Base-by-base conservation (phyloP, 2,329 filamentous ascomycete genomes). In the Macrophomina tecta region DNA sequence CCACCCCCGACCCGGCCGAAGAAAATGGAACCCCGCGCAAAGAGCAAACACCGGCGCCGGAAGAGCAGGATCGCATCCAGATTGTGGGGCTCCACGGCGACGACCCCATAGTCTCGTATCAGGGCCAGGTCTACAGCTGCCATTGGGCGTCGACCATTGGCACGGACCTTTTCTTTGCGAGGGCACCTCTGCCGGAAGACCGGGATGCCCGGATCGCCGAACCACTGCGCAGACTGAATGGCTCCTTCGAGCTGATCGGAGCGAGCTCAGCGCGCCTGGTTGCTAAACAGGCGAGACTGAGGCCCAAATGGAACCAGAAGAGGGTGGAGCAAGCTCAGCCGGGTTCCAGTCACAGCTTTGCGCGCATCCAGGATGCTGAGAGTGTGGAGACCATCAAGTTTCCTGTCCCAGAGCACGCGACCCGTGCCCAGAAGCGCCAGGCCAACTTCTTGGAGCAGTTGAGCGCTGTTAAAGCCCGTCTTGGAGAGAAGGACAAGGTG, bases 81-180 rank as follows among this genome's bases (percentile, higher is more conserved):
- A 89, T 97, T 61, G 83, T 95, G n/a, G 93, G 92, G 34, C 84
- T 97, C 3, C 91, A 97, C 77, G 90, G 90, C 1, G 74, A 81
- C 2, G 90, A 91, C 58, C 94, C 94, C 0, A 82, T 97, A 34
- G 85, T 97, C 68, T 90, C 91, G 28, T 96, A 96, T 79, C 86
- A 90, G 67, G 91, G 91, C 36, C 87, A 90, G 69, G 82, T 96
- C 28, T 95, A 94, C 75, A 89, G 88, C 69, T 94, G 93, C 70
- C 82, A 87, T 53, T 98, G 94, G 94, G 86, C 88, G 11, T 88
- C 91, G 69, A 90, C 93, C 68, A 87, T 97, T 51, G 94, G 94
- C 42, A 97, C 93, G 0, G 92, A 96, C 71, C 82, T 94, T 70
- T 86, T 97, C 49, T 90, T 97, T 72, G 85, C 84, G 1, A 62